Conservation (phyloP, 192 early-diverging fungal species). For the Chytriomyces sp. region DNA sequence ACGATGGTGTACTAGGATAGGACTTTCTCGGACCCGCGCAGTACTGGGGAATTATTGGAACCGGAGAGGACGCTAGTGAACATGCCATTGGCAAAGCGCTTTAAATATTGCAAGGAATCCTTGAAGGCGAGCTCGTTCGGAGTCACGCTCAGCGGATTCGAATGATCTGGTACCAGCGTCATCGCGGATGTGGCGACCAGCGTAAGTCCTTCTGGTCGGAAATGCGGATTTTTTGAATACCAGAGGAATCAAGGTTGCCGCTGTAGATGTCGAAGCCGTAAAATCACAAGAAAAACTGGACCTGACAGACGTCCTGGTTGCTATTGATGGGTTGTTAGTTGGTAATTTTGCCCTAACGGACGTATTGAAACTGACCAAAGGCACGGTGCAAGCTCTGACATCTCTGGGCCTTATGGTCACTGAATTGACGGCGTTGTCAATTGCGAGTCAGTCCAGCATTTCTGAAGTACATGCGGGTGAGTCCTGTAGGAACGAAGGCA, state of each 20-base stretch:
- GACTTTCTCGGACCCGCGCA: constrained; percentile 23
- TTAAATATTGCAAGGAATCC: constrained; percentile 35
- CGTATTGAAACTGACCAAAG: constrained; percentile 71
- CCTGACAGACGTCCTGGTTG: constrained; percentile 79
- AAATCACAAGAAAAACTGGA: constrained; percentile 71
- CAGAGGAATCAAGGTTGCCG: constrained; percentile 7
- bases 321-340: constrained; percentile 53
- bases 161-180: constrained; percentile 1
- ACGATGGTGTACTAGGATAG: no score
- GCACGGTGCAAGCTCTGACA: constrained; percentile 70
- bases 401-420: constrained; percentile 77
- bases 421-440: constrained; percentile 74
- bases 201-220: neutral
- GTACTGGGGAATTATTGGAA: constrained; percentile 69
- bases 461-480: constrained; percentile 85
- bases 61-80: constrained; percentile 82
- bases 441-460: constrained; percentile 83
- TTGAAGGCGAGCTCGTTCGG: constrained; percentile 35
- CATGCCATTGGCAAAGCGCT: constrained; percentile 79
- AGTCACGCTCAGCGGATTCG: constrained; percentile 1
- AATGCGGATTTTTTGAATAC: neutral
- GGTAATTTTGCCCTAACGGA: constrained; percentile 72
- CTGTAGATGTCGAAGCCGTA: constrained; percentile 58
- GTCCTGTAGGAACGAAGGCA: constrained; percentile 83
- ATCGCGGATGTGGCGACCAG: neutral